phyloP scores from a whole-genome alignment of 2,329 filamentous ascomycete species.

The Ascosphaera pollenicola region DNA sequence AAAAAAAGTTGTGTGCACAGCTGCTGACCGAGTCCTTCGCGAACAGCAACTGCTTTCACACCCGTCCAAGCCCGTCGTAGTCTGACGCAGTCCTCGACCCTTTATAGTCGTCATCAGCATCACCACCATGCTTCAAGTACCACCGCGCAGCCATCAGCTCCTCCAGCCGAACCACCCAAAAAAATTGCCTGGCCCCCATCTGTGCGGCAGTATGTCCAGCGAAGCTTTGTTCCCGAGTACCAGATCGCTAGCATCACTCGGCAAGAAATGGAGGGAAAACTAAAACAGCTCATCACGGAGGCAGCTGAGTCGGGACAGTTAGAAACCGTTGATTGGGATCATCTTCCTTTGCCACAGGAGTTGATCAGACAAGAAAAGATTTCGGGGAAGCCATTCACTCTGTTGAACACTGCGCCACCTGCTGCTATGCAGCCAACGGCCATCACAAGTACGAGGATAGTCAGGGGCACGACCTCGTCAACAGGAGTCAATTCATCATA shows the following conservation, averaged over 20 bases:
- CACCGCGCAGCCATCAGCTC: constrained; percentile 11
- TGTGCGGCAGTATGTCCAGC: constrained; percentile 75
- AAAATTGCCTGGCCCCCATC: constrained; percentile 57
- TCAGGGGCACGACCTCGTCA: too few relatives aligned
- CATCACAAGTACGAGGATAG: too few relatives aligned
- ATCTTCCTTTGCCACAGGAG: constrained; percentile 63
- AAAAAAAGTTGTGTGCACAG: too few relatives aligned
- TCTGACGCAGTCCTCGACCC: constrained; percentile 24
- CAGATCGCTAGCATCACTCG: constrained; percentile 38
- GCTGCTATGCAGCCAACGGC: too few relatives aligned
- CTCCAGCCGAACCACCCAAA: constrained; percentile 18
- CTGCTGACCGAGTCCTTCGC: too few relatives aligned
- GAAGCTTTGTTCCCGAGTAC: constrained; percentile 61
- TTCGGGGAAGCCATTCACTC: neutral
- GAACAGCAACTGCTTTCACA: constrained; percentile 33
- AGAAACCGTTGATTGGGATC: constrained; percentile 59
- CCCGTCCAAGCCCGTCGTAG: constrained; percentile 40
- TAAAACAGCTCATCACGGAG: constrained; percentile 67
- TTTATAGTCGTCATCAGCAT: constrained; percentile 4
- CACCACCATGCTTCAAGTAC: too few relatives aligned
- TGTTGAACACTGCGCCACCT: neutral
- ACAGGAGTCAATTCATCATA: too few relatives aligned
- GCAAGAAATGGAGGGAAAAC: constrained; percentile 56
- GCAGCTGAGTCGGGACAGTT: constrained; percentile 55
- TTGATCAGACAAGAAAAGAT: constrained; percentile 30